Evolutionary conservation across 169 alveolate species (phyloP).

Genomic region (Cryptosporidium parvum): DNA sequence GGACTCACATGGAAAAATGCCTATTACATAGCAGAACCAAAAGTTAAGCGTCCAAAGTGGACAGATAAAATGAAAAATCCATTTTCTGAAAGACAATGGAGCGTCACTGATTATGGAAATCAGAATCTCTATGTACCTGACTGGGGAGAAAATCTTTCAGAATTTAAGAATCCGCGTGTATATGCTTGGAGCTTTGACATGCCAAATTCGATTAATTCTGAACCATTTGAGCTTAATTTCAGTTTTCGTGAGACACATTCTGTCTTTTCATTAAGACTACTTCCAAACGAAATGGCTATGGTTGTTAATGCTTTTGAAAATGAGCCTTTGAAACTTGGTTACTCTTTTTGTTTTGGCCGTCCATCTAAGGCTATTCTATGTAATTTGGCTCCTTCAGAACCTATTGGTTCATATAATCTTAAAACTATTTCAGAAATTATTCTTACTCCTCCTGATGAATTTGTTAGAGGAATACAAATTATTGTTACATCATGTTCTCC

Average conservation of each 20-base stretch:
- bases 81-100: not conserved
- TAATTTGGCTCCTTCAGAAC: conserved; percentile 12
- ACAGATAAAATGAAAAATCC: conserved; percentile 25
- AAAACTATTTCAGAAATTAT: conserved; percentile 1
- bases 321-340: conserved; percentile 62
- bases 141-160: conserved; percentile 48
- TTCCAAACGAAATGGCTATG: conserved; percentile 60
- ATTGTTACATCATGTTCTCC: not conserved
- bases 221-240: conserved; percentile 57
- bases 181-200: conserved; percentile 48
- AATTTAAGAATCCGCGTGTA: conserved; percentile 34
- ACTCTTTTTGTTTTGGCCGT: conserved; percentile 33
- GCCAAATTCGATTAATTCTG: conserved; percentile 6
- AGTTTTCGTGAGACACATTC: conserved; percentile 37
- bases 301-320: conserved; percentile 60
- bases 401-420: not conserved
- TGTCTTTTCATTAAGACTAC: conserved; percentile 32
- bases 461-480: conserved; percentile 36
- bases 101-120: conserved; percentile 32
- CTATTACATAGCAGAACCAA: conserved; percentile 61
- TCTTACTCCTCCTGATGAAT: conserved; percentile 52
- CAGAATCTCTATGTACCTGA: conserved; percentile 3
- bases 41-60: conserved; percentile 29
- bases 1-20: conserved; percentile 18
- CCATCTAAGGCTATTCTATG: conserved; percentile 54